A percentile compares a stretch with the other conserved stretches of the same genome.
These are phyloP conservation scores for Lipomyces spencermartinsiae DNA, from an alignment of 805 yeast genomes.

Conservation along the genomic window DNA sequence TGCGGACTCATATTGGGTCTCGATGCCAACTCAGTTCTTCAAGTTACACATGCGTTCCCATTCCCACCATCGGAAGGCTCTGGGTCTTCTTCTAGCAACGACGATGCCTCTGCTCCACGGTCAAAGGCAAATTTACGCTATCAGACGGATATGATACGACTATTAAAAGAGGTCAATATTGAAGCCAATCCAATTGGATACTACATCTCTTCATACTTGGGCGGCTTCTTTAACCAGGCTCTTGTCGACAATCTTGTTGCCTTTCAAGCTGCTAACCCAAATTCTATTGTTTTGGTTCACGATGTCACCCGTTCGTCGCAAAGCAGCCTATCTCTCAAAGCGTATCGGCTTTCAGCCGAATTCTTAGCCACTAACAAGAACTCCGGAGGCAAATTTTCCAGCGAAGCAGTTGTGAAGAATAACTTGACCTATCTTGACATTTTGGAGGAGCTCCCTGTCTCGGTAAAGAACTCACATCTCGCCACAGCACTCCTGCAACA, in stretches of 20 bases:
- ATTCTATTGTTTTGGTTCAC: conserved; percentile 56
- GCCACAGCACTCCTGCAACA: conserved; percentile 59
- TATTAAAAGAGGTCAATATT: conserved; percentile 64
- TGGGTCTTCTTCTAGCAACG: conserved; percentile 52
- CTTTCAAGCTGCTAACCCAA: conserved; percentile 63
- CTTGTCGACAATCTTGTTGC: conserved; percentile 72
- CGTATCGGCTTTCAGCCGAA: conserved; percentile 67
- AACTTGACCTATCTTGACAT: conserved; percentile 69
- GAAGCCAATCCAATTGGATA: conserved; percentile 80
- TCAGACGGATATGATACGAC: conserved; percentile 69
- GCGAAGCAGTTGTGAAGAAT: conserved; percentile 65
- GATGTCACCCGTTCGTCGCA: conserved; percentile 67
- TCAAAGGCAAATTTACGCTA: conserved; percentile 68
- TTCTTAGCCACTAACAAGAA: conserved; percentile 60
- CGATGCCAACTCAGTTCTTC: conserved; percentile 54
- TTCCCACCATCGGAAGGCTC: conserved; percentile 54
- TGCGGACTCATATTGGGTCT: conserved; percentile 80
- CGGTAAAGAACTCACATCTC: conserved; percentile 70
- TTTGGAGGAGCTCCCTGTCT: conserved; percentile 73
- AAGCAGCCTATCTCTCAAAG: conserved; percentile 68
- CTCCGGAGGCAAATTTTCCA: conserved; percentile 63
- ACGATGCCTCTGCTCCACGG: conserved; percentile 63
- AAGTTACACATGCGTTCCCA: conserved; percentile 66
- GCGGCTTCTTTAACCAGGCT: conserved; percentile 66
- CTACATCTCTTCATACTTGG: conserved; percentile 75